phyloP scores from a whole-genome alignment of 305 asterid genomes.

The Rubia balearica region DNA sequence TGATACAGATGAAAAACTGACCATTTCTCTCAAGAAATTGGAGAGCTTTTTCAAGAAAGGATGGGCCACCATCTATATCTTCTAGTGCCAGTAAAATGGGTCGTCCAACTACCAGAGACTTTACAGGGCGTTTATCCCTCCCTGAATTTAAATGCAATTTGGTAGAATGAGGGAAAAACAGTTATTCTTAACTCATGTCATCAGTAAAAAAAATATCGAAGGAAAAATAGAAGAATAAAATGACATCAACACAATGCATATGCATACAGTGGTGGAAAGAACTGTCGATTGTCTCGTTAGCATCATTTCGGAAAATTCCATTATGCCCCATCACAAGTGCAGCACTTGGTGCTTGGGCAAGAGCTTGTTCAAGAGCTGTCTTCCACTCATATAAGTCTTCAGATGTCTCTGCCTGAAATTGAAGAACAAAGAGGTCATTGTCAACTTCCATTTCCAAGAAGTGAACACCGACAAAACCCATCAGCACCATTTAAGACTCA shows the following conservation, averaged over 20 bases:
- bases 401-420: slow-evolving; percentile 80
- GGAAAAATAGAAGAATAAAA: slow-evolving; percentile 11
- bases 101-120: slow-evolving; percentile 95
- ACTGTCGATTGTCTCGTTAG: slow-evolving; percentile 66
- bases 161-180: background rate
- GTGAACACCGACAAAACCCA: background rate
- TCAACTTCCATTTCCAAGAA: slow-evolving; percentile 5
- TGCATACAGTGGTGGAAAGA: slow-evolving; percentile 82
- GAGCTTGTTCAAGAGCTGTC: slow-evolving; percentile 92
- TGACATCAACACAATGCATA: slow-evolving; percentile 9
- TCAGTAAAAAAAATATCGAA: background rate
- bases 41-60: slow-evolving; percentile 97
- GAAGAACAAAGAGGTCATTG: slow-evolving; percentile 17
- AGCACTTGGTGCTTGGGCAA: slow-evolving; percentile 96
- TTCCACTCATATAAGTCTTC: slow-evolving; percentile 98
- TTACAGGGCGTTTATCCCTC: slow-evolving; percentile 82
- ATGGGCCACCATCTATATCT: slow-evolving; percentile 98
- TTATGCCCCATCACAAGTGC: slow-evolving; percentile 97
- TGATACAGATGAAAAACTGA: slow-evolving; percentile 29
- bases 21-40: slow-evolving; percentile 91
- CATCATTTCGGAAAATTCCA: slow-evolving; percentile 84
- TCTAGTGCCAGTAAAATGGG: slow-evolving; percentile 96
- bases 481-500: background rate
- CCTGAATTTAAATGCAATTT: slow-evolving; percentile 43
- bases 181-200: background rate